phyloP scores from a whole-genome alignment of 805 yeast species.

The Kuraishia floccosa region DNA sequence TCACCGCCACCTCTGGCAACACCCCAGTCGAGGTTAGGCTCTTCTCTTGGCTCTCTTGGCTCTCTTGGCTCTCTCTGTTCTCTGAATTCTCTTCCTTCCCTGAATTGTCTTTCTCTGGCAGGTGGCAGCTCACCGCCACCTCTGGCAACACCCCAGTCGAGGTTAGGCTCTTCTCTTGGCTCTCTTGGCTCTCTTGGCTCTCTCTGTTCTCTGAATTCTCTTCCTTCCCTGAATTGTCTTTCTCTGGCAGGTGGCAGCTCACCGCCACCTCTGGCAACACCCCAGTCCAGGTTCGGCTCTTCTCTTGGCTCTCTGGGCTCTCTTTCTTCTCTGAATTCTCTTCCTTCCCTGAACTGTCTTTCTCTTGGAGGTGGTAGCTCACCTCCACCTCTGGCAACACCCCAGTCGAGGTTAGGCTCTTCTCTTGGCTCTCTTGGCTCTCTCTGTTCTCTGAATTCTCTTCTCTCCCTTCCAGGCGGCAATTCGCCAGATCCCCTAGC shows the following conservation, averaged over 20 bases:
- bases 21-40: constrained; percentile 53
- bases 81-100: constrained; percentile 16
- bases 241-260: constrained; percentile 18
- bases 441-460: constrained; percentile 17
- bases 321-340: constrained; percentile 17
- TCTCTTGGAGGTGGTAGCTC: constrained; percentile 16
- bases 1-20: constrained; percentile 26
- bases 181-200: constrained; percentile 14
- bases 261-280: constrained; percentile 27
- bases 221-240: constrained; percentile 19
- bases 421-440: constrained; percentile 25
- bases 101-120: constrained; percentile 10
- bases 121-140: constrained; percentile 9
- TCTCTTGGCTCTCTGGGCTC: constrained; percentile 20
- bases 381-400: constrained; percentile 27
- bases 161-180: constrained; percentile 21
- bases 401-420: constrained; percentile 55
- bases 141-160: constrained; percentile 34
- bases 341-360: constrained; percentile 14
- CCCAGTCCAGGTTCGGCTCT: constrained; percentile 55
- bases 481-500: constrained; percentile 14
- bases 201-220: constrained; percentile 11
- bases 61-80: constrained; percentile 18
- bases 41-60: constrained; percentile 28
- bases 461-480: constrained; percentile 10